Base-by-base conservation (phyloP, 2,329 filamentous ascomycete genomes). In the Penicillium sclerotigenum region DNA sequence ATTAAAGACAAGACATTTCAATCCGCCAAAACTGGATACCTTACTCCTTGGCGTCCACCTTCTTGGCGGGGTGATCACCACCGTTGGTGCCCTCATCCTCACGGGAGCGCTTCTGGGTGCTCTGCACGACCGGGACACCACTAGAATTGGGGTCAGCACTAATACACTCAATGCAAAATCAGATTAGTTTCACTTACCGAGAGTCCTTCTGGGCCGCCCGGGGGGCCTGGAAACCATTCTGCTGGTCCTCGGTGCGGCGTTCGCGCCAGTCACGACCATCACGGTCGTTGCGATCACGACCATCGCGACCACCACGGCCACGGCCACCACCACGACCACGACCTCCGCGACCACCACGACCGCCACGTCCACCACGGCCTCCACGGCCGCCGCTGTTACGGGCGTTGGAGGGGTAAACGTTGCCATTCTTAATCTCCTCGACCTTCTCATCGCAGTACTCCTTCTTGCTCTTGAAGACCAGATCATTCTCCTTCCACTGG, bases 381-480 rank as follows among this genome's bases (percentile, higher is more conserved):
- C 76, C 78, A 54, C 78, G 78, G 74, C 62, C 59, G 9, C 61
- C 59, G 66, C 79, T 84, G 40, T 52, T 55, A 34, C 53, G 53
- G 22, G 31, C 53, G 7, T 46, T 43, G 41, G 47, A 52, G 59
- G 87, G 84, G 70, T 85, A 79, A 46, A 91, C 79, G 68, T 85
- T 85, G 58, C 90, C 89, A 41, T 85, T 81, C 64, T 84, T 81
- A 67, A 93, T 92, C 36, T 89, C 83, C 52, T 85, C 78, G 55
- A 81, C 81, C 80, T 93, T 93, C 73, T 87, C 84, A n/a, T 87
- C 82, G 63, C 89, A 87, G 75, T 99, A 99, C 18, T 85, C 88
- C 68, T 85, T 84, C 86, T 99, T 99, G 75, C 85, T 87, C 85
- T 90, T 92, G 77, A 94, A 87, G 71, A 86, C 78, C 49, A 97